Conservation (phyloP, 2,329 filamentous ascomycete genomes). For the Pseudogymnoascus sp. region DNA sequence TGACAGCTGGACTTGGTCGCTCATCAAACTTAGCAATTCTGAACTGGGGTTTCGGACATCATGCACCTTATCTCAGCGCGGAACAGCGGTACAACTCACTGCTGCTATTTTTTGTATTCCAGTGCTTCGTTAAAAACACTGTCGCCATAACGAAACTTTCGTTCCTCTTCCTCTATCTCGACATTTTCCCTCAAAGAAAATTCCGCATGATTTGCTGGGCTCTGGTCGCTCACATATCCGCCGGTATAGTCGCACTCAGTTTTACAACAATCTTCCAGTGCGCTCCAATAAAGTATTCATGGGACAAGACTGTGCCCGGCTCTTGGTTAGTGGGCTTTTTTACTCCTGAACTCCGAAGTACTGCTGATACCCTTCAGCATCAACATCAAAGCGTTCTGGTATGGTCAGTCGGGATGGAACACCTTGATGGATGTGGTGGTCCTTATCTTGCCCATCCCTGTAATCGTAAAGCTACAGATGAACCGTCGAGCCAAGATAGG, state of each 20-base stretch:
- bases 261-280: slow-evolving; percentile 15
- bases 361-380: slow-evolving; percentile 1
- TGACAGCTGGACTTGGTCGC: background rate
- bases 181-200: slow-evolving; percentile 12
- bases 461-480: slow-evolving; percentile 9
- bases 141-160: slow-evolving; percentile 15
- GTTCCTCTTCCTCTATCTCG: slow-evolving; percentile 14
- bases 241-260: slow-evolving; percentile 3
- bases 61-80: slow-evolving; percentile 9
- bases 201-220: slow-evolving; percentile 12
- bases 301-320: slow-evolving; percentile 13
- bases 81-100: slow-evolving; percentile 14
- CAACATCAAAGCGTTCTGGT: slow-evolving; percentile 9
- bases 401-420: slow-evolving; percentile 7
- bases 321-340: background rate
- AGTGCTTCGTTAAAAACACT: background rate
- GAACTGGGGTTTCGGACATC: slow-evolving; percentile 14
- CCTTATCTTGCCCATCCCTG: slow-evolving; percentile 9
- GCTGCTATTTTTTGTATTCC: slow-evolving; percentile 11
- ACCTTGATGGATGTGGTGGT: slow-evolving; percentile 9
- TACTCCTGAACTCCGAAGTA: background rate
- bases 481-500: slow-evolving; percentile 8
- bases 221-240: slow-evolving; percentile 8
- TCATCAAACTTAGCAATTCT: slow-evolving; percentile 9
- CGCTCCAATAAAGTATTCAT: slow-evolving; percentile 13